Conservation (phyloP, 768 basidiomycete species). For the Collybia sordida region DNA sequence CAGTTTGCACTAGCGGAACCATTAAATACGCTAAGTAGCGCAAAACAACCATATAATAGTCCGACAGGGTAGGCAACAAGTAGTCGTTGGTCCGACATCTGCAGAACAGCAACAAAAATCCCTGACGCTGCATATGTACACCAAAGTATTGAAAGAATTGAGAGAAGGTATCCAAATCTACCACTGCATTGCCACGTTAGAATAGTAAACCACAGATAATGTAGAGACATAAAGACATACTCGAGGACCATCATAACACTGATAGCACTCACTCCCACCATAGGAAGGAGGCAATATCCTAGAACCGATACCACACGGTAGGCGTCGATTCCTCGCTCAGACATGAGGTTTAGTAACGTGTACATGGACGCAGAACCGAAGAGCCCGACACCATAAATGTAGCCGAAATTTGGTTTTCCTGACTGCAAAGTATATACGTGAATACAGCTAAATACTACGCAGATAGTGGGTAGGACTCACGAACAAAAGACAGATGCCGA, state of each 20-base stretch:
- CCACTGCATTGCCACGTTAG: slow-evolving; percentile 49
- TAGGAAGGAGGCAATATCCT: slow-evolving; percentile 94
- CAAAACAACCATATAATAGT: slow-evolving; percentile 92
- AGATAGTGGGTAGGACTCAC: slow-evolving; percentile 48
- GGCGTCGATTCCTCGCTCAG: slow-evolving; percentile 90
- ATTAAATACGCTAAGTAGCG: slow-evolving; percentile 88
- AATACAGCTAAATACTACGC: not conserved
- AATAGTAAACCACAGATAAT: slow-evolving; percentile 1
- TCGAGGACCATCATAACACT: slow-evolving; percentile 87
- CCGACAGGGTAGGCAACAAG: slow-evolving; percentile 97
- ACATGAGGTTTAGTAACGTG: slow-evolving; percentile 95
- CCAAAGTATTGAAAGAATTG: slow-evolving; percentile 85
- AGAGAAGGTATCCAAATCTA: slow-evolving; percentile 81
- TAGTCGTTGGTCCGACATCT: slow-evolving; percentile 93
- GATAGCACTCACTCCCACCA: slow-evolving; percentile 91
- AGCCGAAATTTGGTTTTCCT: slow-evolving; percentile 97
- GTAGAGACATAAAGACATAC: slow-evolving; percentile 45
- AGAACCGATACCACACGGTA: slow-evolving; percentile 94
- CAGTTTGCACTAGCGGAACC: slow-evolving; percentile 27
- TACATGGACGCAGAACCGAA: slow-evolving; percentile 92
- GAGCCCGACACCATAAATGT: slow-evolving; percentile 98
- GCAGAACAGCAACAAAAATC: slow-evolving; percentile 92
- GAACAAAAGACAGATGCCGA: slow-evolving; percentile 88
- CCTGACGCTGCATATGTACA: slow-evolving; percentile 95
- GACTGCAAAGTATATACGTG: slow-evolving; percentile 53